Evolutionary conservation across 495 filamentous ascomycete species (phyloP).

Genomic region (Schizothecium vesticola): DNA sequence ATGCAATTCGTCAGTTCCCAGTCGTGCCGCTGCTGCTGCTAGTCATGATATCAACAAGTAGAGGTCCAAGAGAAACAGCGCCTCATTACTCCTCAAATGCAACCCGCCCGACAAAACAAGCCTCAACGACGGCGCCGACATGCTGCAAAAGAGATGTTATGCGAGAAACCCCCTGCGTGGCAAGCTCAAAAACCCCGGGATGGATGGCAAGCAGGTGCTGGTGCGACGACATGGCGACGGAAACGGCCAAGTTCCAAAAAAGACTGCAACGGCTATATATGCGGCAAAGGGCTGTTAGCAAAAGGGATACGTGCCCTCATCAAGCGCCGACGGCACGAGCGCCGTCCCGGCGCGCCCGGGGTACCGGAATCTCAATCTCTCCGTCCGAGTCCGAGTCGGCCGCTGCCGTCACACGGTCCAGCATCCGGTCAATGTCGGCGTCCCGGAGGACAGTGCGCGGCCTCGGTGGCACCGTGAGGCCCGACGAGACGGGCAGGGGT

Average conservation of each 20-base stretch:
- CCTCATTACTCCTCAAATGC: background rate
- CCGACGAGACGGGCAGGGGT: slow-evolving; percentile 37
- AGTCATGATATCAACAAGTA: background rate
- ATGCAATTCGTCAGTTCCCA: background rate
- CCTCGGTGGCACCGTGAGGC: slow-evolving; percentile 30
- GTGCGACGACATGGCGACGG: background rate
- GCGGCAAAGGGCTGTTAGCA: background rate
- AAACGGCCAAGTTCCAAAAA: background rate
- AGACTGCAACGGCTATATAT: background rate
- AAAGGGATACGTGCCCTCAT: slow-evolving; percentile 16
- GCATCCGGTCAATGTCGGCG: slow-evolving; percentile 45
- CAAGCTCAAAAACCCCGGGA: background rate
- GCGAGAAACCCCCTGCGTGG: background rate
- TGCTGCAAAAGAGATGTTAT: background rate
- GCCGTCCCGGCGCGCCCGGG: slow-evolving; percentile 27
- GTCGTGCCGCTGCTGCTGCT: background rate
- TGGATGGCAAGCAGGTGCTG: background rate
- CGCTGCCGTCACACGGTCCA: slow-evolving; percentile 37
- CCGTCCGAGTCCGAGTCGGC: slow-evolving; percentile 46
- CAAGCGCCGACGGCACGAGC: slow-evolving; percentile 13
- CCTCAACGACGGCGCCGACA: background rate
- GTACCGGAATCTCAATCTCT: slow-evolving; percentile 41
- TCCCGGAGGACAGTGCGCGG: slow-evolving; percentile 34
- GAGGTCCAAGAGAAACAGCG: background rate
- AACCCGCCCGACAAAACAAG: background rate